These are phyloP conservation scores for Sporothrix phasma DNA, from an alignment of 2,329 filamentous ascomycete genomes.

Conservation along the genomic window DNA sequence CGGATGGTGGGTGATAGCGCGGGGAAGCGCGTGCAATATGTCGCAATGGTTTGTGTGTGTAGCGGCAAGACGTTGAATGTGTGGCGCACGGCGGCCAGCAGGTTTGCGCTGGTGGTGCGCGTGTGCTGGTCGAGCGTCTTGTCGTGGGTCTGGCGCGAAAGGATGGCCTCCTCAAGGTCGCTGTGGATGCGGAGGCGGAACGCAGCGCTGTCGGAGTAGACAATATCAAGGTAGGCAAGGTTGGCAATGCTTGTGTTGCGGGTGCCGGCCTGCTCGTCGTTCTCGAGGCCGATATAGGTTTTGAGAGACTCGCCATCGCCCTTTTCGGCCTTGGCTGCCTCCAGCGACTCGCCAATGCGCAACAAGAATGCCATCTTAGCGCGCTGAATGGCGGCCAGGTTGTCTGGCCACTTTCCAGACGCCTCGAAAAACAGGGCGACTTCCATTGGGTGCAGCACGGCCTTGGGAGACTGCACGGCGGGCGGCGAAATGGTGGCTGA, in stretches of 20 bases:
- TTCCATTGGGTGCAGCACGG: conserved; percentile 51
- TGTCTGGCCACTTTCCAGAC: conserved; percentile 88
- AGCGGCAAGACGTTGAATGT: conserved; percentile 62
- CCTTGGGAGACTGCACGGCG: conserved; percentile 35
- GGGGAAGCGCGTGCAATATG: conserved; percentile 69
- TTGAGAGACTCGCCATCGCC: conserved; percentile 39
- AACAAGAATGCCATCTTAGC: conserved; percentile 88
- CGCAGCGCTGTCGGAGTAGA: conserved; percentile 59
- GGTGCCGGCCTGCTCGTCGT: conserved; percentile 43
- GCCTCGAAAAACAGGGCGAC: conserved; percentile 86
- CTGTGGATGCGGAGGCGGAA: conserved; percentile 85
- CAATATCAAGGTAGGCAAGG: conserved; percentile 70
- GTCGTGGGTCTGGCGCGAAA: conserved; percentile 70
- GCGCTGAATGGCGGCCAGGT: conserved; percentile 79
- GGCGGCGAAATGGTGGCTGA: conserved; percentile 57
- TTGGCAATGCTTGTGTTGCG: conserved; percentile 69
- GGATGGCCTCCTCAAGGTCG: conserved; percentile 71
- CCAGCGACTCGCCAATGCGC: conserved; percentile 61
- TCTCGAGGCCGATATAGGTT: conserved; percentile 72
- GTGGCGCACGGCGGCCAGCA: conserved; percentile 61
- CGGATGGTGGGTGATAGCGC: conserved; percentile 74
- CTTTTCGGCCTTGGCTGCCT: conserved; percentile 37
- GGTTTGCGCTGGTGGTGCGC: conserved; percentile 58
- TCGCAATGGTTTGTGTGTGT: conserved; percentile 72
- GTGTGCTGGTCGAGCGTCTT: conserved; percentile 54